These are phyloP conservation scores for Filobasidium uniguttulatum DNA, from an alignment of 1,284 basidiomycete species.

Conservation along the genomic window DNA sequence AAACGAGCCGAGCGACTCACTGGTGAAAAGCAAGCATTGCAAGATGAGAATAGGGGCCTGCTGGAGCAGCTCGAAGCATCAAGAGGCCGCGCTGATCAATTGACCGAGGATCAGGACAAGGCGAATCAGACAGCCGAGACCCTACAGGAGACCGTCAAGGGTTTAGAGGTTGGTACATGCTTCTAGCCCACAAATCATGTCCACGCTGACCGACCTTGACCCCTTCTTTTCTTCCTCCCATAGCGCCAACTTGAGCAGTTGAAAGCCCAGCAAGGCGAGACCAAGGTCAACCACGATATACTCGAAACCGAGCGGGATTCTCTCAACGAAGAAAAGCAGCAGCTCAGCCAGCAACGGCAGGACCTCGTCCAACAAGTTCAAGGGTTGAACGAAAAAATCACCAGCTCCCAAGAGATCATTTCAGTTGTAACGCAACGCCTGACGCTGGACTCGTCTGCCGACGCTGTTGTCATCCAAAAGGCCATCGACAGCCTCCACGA, in stretches of 20 bases:
- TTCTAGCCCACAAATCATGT: no score
- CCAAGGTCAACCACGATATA: neutral
- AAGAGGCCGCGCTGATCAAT: conserved; percentile 27
- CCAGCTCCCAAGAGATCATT: neutral
- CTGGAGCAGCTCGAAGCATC: conserved; percentile 35
- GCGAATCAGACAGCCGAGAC: conserved; percentile 23
- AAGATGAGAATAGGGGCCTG: conserved; percentile 33
- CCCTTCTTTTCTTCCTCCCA: no score
- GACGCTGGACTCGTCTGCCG: no score
- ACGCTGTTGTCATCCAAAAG: no score
- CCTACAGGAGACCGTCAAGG: no score
- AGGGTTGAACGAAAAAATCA: neutral
- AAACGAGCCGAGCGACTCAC: conserved; percentile 31
- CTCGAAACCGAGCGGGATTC: neutral
- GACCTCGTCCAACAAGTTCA: neutral
- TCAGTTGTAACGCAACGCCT: no score
- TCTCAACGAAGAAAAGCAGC: neutral
- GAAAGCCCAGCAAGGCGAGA: neutral
- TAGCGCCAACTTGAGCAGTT: neutral
- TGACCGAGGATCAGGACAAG: conserved; percentile 34
- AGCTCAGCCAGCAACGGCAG: neutral
- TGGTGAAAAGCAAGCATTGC: conserved; percentile 27
- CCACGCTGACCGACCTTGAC: no score
- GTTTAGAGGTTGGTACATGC: no score
- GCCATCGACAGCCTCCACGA: no score